Evolutionary conservation across 805 yeast genomes (phyloP), one percentile per base, ranked within the genome.

Genomic region (Kodamaea sagamina): DNA sequence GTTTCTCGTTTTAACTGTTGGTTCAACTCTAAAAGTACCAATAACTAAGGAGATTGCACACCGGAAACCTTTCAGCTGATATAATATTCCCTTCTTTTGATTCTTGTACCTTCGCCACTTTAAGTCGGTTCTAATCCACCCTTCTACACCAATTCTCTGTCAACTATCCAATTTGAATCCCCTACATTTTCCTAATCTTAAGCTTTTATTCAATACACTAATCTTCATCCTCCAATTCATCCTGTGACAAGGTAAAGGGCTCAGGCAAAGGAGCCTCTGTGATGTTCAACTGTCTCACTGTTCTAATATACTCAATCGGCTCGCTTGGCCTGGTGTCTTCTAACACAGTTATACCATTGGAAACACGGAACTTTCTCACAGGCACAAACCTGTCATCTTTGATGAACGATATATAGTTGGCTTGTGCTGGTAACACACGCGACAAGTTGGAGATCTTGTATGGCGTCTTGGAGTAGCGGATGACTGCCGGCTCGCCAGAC

Each of bases 371-470:
- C 60, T 82, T 84, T 62, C 95, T 83, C 6, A 89, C 84, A 4
- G 98, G 97, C 25, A 73, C 77, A 63, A 84, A 92, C 58, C 96
- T 77, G 16, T 44, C 49, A 43, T 81, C 85, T 57, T 84, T 84
- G 28, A 73, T 65, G 60, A 92, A 89, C 3, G 95, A 75, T 41
- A 93, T 79, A 67, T 82, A 88, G 63, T 83, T 84, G 46, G 90
- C 74, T 68, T 93, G 98, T 35, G 83, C 78, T 11, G 98, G 98
- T 43, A 93, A 71, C 1, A 93, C 96, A 57, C 99, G 81, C 9
- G 93, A 77, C 77, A 92, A 71, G 61, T 93, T 93, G 27, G 75
- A 75, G 44, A 93, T 71, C 59, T 79, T 78, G 65, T 79, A 89
- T 19, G 89, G 84, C 16, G 77, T 77, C 56, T 80, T 76, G 43